Percentiles rank a stretch among this genome's conserved stretches.
Conservation (phyloP, 139 green algal species). For the Penium margaritaceum region DNA sequence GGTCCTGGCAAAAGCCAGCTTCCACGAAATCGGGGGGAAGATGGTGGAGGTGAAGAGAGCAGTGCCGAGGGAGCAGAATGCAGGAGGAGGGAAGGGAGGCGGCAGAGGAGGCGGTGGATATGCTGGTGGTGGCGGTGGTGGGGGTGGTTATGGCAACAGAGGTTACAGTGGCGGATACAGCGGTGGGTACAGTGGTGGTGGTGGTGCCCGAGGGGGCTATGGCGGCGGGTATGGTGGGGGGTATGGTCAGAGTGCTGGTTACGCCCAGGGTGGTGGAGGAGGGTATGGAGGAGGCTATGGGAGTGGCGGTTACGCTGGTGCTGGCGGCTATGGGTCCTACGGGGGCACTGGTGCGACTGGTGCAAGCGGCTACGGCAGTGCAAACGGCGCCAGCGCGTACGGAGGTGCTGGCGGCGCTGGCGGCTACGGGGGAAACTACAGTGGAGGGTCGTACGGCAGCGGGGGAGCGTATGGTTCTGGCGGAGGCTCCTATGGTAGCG, state of each 20-base stretch:
- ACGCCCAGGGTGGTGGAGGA: slow-evolving; percentile 42
- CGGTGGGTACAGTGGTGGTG: too few relatives aligned
- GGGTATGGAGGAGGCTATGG: slow-evolving; percentile 10
- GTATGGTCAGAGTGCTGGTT: not conserved
- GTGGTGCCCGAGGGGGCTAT: not conserved
- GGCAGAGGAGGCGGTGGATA: too few relatives aligned
- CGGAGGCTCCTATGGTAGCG: not conserved
- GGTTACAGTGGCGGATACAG: too few relatives aligned
- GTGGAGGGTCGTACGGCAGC: not conserved
- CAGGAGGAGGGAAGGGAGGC: too few relatives aligned
- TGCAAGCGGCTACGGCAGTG: not conserved
- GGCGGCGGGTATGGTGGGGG: not conserved
- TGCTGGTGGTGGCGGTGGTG: too few relatives aligned
- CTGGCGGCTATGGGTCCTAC: not conserved
- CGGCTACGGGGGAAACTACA: not conserved
- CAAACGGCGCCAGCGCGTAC: not conserved
- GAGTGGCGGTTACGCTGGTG: not conserved
- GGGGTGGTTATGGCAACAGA: too few relatives aligned
- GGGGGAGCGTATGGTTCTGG: not conserved
- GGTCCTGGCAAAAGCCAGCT: slow-evolving; percentile 54
- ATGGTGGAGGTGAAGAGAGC: slow-evolving; percentile 33
- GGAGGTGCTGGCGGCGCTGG: not conserved
- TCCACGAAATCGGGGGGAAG: slow-evolving; percentile 87
- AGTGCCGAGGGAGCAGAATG: slow-evolving; percentile 25
- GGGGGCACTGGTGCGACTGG: not conserved